Percentiles rank a stretch among this genome's conserved stretches.
These are phyloP conservation scores for Luzula sylvatica DNA, from an alignment of 176 grass and related monocot genomes.

Conservation along the genomic window DNA sequence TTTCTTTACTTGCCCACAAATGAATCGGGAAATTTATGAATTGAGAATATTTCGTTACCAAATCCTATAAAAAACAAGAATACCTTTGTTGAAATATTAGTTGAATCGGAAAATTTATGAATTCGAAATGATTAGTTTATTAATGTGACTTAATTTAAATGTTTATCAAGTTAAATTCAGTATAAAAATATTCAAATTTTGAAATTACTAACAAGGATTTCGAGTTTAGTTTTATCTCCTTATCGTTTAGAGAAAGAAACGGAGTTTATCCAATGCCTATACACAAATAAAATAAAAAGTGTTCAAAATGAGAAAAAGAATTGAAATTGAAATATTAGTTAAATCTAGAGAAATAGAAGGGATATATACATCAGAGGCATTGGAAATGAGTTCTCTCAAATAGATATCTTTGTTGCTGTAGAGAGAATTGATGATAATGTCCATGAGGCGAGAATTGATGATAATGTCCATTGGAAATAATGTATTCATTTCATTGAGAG, in stretches of 20 bases:
- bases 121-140: too few relatives aligned
- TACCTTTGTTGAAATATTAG: not conserved
- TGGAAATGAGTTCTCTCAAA: slow-evolving; percentile 94
- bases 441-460: slow-evolving; percentile 95
- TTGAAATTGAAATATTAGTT: not conserved
- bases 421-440: slow-evolving; percentile 97
- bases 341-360: not conserved
- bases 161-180: slow-evolving; percentile 1
- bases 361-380: slow-evolving; percentile 77
- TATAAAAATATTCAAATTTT: not conserved
- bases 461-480: too few relatives aligned
- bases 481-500: too few relatives aligned
- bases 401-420: slow-evolving; percentile 99
- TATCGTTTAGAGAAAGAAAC: slow-evolving; percentile 89
- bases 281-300: not conserved
- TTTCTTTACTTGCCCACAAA: slow-evolving; percentile 93
- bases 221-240: slow-evolving; percentile 93
- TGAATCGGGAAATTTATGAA: slow-evolving; percentile 99
- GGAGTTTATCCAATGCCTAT: slow-evolving; percentile 95
- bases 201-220: slow-evolving; percentile 52
- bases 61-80: slow-evolving; percentile 42
- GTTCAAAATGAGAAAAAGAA: not conserved
- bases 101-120: too few relatives aligned
- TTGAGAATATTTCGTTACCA: slow-evolving; percentile 91
- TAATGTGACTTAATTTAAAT: not conserved